phyloP scores from a whole-genome alignment of 2,329 filamentous ascomycete species.

The Pseudocercospora musae region DNA sequence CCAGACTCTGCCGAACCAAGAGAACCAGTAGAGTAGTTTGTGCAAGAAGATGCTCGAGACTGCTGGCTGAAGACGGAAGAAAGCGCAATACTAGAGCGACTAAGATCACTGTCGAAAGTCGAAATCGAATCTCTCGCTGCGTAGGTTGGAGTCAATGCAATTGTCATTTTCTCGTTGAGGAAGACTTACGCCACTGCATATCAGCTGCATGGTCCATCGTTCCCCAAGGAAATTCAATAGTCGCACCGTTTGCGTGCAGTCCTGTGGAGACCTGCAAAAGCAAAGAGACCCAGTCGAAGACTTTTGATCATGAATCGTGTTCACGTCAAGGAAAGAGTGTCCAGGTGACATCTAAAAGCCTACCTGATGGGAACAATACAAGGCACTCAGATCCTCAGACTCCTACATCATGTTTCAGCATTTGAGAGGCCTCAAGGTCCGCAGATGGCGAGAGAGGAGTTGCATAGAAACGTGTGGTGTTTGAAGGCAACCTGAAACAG shows the following conservation, averaged over 20 bases:
- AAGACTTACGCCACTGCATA: background rate
- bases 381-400: background rate
- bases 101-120: conserved; percentile 10
- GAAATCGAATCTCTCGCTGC: conserved; percentile 4
- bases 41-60: conserved; percentile 9
- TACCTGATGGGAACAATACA: background rate
- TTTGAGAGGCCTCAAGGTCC: background rate
- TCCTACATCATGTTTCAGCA: background rate
- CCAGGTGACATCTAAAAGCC: background rate
- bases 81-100: background rate
- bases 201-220: background rate
- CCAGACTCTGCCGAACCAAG: background rate
- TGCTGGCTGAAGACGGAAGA: conserved; percentile 7
- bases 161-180: background rate
- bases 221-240: background rate
- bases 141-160: background rate
- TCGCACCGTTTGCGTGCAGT: background rate
- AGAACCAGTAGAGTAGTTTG: conserved; percentile 1
- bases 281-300: background rate
- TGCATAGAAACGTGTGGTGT: background rate
- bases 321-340: background rate
- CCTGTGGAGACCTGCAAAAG: background rate
- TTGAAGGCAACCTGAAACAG: background rate
- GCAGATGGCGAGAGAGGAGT: background rate
- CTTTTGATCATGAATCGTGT: background rate